Conservation (phyloP, 2,329 filamentous ascomycete genomes). For the Alternaria atra region DNA sequence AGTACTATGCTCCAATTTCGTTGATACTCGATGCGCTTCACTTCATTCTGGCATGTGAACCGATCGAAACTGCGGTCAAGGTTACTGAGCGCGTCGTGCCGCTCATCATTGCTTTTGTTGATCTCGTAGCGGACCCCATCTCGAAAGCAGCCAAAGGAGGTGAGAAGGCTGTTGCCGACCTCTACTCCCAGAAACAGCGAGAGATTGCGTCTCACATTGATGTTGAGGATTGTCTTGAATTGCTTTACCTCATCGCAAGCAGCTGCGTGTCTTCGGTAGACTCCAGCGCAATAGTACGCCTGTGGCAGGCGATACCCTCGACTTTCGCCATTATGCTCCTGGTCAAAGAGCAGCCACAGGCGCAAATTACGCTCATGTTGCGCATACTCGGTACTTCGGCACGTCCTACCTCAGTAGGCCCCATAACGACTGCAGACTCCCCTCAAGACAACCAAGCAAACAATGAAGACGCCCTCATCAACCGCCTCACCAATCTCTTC, state of each 20-base stretch:
- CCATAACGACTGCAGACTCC: conserved; percentile 63
- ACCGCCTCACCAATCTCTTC: conserved; percentile 70
- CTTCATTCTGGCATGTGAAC: conserved; percentile 70
- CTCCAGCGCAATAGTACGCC: conserved; percentile 56
- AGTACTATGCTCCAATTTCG: conserved; percentile 69
- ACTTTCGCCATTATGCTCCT: conserved; percentile 74
- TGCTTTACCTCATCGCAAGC: conserved; percentile 71
- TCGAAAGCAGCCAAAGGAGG: conserved; percentile 47
- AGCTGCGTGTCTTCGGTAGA: conserved; percentile 60
- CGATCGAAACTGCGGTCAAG: conserved; percentile 65
- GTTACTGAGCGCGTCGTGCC: conserved; percentile 66
- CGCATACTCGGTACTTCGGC: conserved; percentile 73
- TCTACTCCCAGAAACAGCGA: conserved; percentile 51
- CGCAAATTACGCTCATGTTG: conserved; percentile 71
- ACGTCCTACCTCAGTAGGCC: conserved; percentile 70
- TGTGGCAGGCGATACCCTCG: conserved; percentile 74
- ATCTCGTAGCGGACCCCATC: conserved; percentile 64
- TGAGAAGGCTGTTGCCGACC: conserved; percentile 34
- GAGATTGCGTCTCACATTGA: conserved; percentile 68
- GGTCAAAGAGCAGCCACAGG: conserved; percentile 69
- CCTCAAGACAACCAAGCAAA: conserved; percentile 42
- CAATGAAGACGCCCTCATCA: conserved; percentile 62
- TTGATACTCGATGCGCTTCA: conserved; percentile 71
- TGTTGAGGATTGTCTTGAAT: conserved; percentile 68
- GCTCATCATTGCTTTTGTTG: conserved; percentile 56